Conservation (phyloP, 768 basidiomycete genomes). For the Leccinum truebloodii region DNA sequence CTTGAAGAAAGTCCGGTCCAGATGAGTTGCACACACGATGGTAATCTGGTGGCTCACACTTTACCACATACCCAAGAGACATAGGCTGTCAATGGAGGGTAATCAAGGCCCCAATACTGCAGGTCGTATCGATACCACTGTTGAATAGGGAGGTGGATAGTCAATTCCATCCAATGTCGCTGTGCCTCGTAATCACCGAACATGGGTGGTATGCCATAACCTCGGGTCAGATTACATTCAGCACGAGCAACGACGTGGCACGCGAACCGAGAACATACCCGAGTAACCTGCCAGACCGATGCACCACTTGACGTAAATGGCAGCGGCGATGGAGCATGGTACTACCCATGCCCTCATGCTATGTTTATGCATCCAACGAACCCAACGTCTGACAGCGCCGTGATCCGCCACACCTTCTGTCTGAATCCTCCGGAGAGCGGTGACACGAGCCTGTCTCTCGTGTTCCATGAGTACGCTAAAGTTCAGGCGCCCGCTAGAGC, state of each 20-base stretch:
- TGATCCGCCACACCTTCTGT: constrained; percentile 25
- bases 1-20: constrained; percentile 30
- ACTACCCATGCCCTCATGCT: constrained; percentile 61
- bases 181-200: constrained; percentile 94
- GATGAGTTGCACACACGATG: constrained; percentile 6
- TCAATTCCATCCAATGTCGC: constrained; percentile 94
- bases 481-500: constrained; percentile 31
- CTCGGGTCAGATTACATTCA: constrained; percentile 35
- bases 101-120: constrained; percentile 93
- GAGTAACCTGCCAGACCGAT: constrained; percentile 81
- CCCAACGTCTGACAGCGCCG: constrained; percentile 60
- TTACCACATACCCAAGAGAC: constrained; percentile 81
- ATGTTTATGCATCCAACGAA: constrained; percentile 79
- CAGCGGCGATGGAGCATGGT: constrained; percentile 52
- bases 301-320: constrained; percentile 63
- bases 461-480: constrained; percentile 48
- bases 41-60: constrained; percentile 51
- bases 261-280: constrained; percentile 47
- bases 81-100: constrained; percentile 92
- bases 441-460: constrained; percentile 18
- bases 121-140: constrained; percentile 91
- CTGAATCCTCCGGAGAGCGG: constrained; percentile 17
- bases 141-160: constrained; percentile 67
- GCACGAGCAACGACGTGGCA: not conserved
- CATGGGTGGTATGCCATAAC: constrained; percentile 73